Base-by-base conservation (phyloP, 208 protist species). In the Leptomonas pyrrhocoris region DNA sequence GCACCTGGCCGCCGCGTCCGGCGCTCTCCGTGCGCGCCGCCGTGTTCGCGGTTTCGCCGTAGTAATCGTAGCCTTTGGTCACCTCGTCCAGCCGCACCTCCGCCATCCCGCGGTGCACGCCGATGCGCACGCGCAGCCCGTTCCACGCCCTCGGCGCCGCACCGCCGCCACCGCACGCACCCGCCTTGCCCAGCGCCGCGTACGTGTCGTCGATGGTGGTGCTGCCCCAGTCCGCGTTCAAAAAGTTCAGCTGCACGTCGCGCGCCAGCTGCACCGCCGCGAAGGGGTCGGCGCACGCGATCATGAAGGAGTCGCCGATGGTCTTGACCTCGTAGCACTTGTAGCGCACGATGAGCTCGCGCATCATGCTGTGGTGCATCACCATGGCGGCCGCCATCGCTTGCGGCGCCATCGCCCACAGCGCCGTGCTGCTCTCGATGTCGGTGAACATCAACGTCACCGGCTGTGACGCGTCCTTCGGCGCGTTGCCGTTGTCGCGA, bases 281-380 rank as follows among this genome's bases (percentile, higher is more conserved):
- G n/a, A 83, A 64, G 30, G 80, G 34, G 48, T 84, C 43, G 0
- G 30, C 59, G 53, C 69, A 84, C 1, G 85, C 89, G 60, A 95
- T 89, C 65, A 94, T 94, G 66, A 95, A 94, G 30, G 71, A 79
- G 57, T 94, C 88, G 18, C 86, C 90, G 27, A 90, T 76, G 19
- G 74, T 85, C 75, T 94, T 92, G 40, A 94, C 89, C 67, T 92
- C 85, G 51, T 91, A 88, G 50, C 74, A 88, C 75, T 75, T 77
- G 71, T 85, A 66, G 65, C 71, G 77, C 31, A 74, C 68, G 53
- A 96, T 84, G 42, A 85, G 64, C 46, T 65, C 67, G 43, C 91
- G 85, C 28, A 90, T 77, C 31, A 90, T 55, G 42, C 57, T 40
- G 49, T 94, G 80, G 73, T 94, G 83, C 12, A 76, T 54, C 50